Conservation (phyloP, 164 flowering plant species). For the Chimonanthus praecox region DNA sequence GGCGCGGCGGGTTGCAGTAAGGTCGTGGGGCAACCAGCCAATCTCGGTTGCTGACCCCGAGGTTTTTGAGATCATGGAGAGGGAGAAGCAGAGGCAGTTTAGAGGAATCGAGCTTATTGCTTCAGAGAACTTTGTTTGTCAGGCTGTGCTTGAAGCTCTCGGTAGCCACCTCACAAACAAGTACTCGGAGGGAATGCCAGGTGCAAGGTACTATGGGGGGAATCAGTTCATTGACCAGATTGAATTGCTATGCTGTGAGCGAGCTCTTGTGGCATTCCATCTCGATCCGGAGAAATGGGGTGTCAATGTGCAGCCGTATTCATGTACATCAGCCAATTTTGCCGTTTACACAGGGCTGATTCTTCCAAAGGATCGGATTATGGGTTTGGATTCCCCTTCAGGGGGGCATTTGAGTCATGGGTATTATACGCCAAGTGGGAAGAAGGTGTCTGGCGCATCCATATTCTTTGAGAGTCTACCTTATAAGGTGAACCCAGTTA, state of each 20-base stretch:
- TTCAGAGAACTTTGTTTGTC: conserved; percentile 71
- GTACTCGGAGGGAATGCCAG: conserved; percentile 81
- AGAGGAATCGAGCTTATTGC: conserved; percentile 75
- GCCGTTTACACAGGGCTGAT: conserved; percentile 80
- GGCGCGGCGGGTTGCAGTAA: conserved; percentile 32
- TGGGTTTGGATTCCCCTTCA: conserved; percentile 89
- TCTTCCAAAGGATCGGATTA: conserved; percentile 62
- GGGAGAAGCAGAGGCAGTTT: conserved; percentile 55
- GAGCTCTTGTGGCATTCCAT: conserved; percentile 67
- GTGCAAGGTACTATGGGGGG: conserved; percentile 68
- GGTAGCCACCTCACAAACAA: conserved; percentile 75
- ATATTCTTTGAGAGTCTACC: conserved; percentile 83
- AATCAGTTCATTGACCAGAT: conserved; percentile 79
- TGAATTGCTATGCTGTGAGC: conserved; percentile 60
- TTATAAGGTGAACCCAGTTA: conserved; percentile 67
- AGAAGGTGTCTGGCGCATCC: conserved; percentile 73
- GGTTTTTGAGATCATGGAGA: conserved; percentile 59
- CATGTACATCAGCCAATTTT: conserved; percentile 89
- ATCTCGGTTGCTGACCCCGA: conserved; percentile 53
- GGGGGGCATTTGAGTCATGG: conserved; percentile 96
- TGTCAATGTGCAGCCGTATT: conserved; percentile 89
- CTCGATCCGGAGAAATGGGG: conserved; percentile 78
- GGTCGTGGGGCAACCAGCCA: conserved; percentile 56
- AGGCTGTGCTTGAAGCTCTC: conserved; percentile 70
- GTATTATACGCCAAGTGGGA: conserved; percentile 64